Percentiles rank a stretch among this genome's conserved stretches.
phyloP scores from a whole-genome alignment of 352 stramenopile genomes.

The Pythium monospermum region DNA sequence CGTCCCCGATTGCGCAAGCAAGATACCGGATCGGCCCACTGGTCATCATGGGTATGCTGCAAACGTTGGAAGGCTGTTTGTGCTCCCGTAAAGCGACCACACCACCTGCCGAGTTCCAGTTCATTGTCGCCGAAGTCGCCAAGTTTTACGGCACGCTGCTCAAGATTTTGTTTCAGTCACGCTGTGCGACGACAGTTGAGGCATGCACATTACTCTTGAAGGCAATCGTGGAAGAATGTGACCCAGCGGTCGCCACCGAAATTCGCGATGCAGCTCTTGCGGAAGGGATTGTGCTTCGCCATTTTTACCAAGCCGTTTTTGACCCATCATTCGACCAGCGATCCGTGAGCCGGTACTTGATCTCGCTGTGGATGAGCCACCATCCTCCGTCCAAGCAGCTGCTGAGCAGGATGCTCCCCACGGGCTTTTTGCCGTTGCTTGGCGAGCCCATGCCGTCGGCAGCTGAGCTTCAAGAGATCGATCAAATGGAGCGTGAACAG shows the following conservation, averaged over 20 bases:
- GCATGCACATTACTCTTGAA: constrained; percentile 91
- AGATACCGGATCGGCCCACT: constrained; percentile 48
- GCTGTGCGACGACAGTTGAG: constrained; percentile 82
- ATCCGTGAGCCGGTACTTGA: constrained; percentile 92
- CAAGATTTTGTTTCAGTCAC: constrained; percentile 86
- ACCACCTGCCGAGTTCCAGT: constrained; percentile 51
- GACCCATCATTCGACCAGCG: constrained; percentile 89
- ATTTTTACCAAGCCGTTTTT: constrained; percentile 93
- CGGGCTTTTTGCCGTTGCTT: constrained; percentile 85
- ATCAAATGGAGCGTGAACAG: constrained; percentile 76
- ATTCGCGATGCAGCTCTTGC: constrained; percentile 92
- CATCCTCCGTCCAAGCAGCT: constrained; percentile 86
- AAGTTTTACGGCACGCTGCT: constrained; percentile 82
- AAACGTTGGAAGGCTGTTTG: constrained; percentile 89
- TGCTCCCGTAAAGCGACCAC: constrained; percentile 89
- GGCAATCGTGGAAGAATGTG: constrained; percentile 85
- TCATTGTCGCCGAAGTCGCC: constrained; percentile 52
- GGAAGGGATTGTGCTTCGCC: constrained; percentile 89
- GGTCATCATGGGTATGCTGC: constrained; percentile 88
- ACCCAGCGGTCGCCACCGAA: constrained; percentile 60
- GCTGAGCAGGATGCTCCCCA: constrained; percentile 86
- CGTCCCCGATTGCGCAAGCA: constrained; percentile 12
- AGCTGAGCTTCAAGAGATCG: constrained; percentile 80
- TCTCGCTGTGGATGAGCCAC: constrained; percentile 93
- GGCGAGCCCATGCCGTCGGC: constrained; percentile 78